A percentile compares a stretch with the other conserved stretches of the same genome.
Evolutionary conservation across 495 filamentous ascomycete species (phyloP).

Genomic region (Xylaria longipes): DNA sequence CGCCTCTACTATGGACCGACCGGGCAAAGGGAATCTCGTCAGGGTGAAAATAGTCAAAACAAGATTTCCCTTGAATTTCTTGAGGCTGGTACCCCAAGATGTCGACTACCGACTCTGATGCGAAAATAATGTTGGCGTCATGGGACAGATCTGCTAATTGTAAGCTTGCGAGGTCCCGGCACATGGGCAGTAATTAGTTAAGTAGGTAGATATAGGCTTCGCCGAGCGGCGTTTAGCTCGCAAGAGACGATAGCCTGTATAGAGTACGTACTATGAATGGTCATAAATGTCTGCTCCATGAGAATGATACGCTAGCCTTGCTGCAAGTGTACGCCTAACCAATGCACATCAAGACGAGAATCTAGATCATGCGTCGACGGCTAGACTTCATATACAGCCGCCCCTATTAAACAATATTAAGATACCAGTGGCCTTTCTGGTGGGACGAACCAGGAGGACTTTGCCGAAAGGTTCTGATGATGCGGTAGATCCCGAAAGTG

Average conservation of each 20-base stretch:
- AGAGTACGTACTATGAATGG: conserved; percentile 78
- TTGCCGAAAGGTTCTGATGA: conserved; percentile 37
- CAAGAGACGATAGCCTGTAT: conserved; percentile 19
- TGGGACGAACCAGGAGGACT: conserved; percentile 25
- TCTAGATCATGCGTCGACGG: conserved; percentile 35
- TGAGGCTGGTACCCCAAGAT: conserved; percentile 81
- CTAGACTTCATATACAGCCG: conserved; percentile 35
- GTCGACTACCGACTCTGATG: conserved; percentile 80
- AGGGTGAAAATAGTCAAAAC: conserved; percentile 87
- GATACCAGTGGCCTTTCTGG: conserved; percentile 14
- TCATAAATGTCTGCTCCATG: conserved; percentile 95
- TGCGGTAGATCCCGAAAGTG: conserved; percentile 40
- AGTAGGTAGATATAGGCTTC: conserved; percentile 20
- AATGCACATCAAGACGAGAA: conserved; percentile 31
- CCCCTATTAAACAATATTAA: conserved; percentile 36
- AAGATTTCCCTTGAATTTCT: conserved; percentile 77
- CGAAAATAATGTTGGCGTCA: conserved; percentile 83
- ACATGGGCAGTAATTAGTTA: conserved; percentile 19
- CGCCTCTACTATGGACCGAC: conserved; percentile 72
- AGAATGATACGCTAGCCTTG: conserved; percentile 40
- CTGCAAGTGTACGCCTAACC: conserved; percentile 36
- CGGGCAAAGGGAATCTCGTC: conserved; percentile 80
- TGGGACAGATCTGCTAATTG: conserved; percentile 65
- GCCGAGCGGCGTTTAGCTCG: conserved; percentile 16
- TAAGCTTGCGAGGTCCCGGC: conserved; percentile 31